Evolutionary conservation across 2,329 filamentous ascomycete genomes (phyloP), one percentile per base, ranked within the genome.

Genomic region (Clonostachys byssicola): DNA sequence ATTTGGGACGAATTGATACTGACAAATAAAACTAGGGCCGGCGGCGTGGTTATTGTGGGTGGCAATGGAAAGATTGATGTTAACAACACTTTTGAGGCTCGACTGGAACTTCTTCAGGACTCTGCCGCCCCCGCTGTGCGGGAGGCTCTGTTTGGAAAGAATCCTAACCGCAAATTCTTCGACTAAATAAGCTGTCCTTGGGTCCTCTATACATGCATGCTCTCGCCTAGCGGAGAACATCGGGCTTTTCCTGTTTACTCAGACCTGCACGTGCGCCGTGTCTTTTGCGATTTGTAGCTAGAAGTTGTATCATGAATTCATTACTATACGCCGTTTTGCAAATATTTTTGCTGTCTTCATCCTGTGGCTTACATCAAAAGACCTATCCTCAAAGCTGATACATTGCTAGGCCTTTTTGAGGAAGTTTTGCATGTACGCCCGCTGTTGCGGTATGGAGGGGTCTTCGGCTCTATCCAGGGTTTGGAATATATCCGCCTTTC

Each of bases 1-100:
- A 44, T 12, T 30, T 16, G 23, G 9, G 23, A 30, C 23, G 9
- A 30, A 30, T 30, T 10, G 23, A 30, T n/a, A 14, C 30, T 36
- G 12, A 43, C 41, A 35, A 35, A 6, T 36, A 40, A 5, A 33
- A 18, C 16, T 56, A 97, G 94, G 60, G 79, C 91, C 50, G 94
- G 94, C 51, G 94, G 94, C 59, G 78, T 95, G 49, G 67, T 81
- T 49, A 83, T 99, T 54, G 71, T 95, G 47, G 90, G 92, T 54
- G 86, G 88, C 56, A 78, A 78, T 54, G 94, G 94, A 65, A 96
- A 92, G 79, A 97, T 99, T 65, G 91, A 96, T 61, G 92, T 99
- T 69, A 92, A 96, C 81, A 97, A 99, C 77, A 97, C 94, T 47
- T 88, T 97, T 57, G 94, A 97, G 66, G 88, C 95, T 65, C 85